A percentile compares a stretch with the other conserved stretches of the same genome.
phyloP scores from a whole-genome alignment of 805 yeast species.

The Kluyveromyces starmeri region DNA sequence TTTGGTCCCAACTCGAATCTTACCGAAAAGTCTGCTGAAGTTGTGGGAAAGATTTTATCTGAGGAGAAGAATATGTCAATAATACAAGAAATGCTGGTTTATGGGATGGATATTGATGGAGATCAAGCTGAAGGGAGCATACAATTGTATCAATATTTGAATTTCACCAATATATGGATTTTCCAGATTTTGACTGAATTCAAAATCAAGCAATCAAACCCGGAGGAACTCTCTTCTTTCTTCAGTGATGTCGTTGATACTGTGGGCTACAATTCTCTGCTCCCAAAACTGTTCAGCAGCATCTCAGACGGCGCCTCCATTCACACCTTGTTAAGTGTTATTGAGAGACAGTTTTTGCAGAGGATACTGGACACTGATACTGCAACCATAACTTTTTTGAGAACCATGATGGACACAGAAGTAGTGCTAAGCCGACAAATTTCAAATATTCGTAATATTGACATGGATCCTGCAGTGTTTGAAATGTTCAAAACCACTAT shows the following conservation, averaged over 20 bases:
- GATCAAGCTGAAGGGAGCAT: slow-evolving; percentile 7
- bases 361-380: slow-evolving; percentile 7
- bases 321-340: slow-evolving; percentile 12
- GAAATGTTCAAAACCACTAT: slow-evolving; percentile 11
- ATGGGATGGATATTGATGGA: slow-evolving; percentile 7
- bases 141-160: slow-evolving; percentile 14
- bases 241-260: slow-evolving; percentile 16
- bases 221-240: slow-evolving; percentile 10
- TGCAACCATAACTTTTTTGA: slow-evolving; percentile 9
- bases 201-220: not conserved
- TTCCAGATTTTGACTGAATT: slow-evolving; percentile 21
- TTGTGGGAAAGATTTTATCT: slow-evolving; percentile 11
- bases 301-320: slow-evolving; percentile 12
- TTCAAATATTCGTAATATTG: not conserved
- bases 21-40: slow-evolving; percentile 8
- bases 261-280: slow-evolving; percentile 18
- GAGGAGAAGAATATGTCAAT: slow-evolving; percentile 6
- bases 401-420: slow-evolving; percentile 17
- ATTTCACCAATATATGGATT: slow-evolving; percentile 27
- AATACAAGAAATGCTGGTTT: slow-evolving; percentile 12
- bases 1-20: slow-evolving; percentile 17
- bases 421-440: slow-evolving; percentile 10
- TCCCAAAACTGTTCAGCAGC: slow-evolving; percentile 21
- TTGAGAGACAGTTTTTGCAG: slow-evolving; percentile 20
- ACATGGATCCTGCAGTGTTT: slow-evolving; percentile 12